phyloP scores from a whole-genome alignment of 306 rosid species.

The Rubus parviflorus region DNA sequence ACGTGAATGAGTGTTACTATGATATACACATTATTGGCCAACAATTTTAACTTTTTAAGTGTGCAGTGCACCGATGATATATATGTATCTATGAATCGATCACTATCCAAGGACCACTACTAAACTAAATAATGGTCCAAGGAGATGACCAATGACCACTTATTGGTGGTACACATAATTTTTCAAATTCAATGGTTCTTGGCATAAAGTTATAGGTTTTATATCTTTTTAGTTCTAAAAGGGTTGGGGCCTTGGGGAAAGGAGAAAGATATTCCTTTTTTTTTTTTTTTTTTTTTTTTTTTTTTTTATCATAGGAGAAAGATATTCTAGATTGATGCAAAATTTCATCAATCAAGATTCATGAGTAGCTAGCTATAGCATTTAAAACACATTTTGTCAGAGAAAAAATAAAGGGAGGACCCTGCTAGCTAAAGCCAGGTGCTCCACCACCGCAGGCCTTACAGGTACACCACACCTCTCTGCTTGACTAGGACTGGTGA shows the following conservation, averaged over 20 bases:
- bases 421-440: neutral
- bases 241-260: constrained; percentile 22
- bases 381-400: neutral
- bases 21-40: neutral
- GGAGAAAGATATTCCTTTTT: constrained; percentile 5
- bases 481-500: constrained; percentile 34
- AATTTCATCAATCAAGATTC: constrained; percentile 1
- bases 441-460: constrained; percentile 41
- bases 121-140: constrained; percentile 8
- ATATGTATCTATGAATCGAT: too few species aligned
- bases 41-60: neutral
- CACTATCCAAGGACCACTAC: constrained; percentile 8
- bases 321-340: constrained; percentile 22
- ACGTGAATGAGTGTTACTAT: neutral
- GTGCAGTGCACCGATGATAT: too few species aligned
- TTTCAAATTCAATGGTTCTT: constrained; percentile 34
- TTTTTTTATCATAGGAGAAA: too few species aligned
- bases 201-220: constrained; percentile 31
- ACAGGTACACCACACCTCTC: constrained; percentile 26
- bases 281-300: too few species aligned
- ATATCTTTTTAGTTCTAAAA: constrained; percentile 20
- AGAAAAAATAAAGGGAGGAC: neutral
- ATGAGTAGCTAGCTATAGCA: neutral
- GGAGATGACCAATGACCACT: neutral
- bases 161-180: neutral